phyloP scores from a whole-genome alignment of 768 basidiomycete species.

The Tephrocybe sp. region DNA sequence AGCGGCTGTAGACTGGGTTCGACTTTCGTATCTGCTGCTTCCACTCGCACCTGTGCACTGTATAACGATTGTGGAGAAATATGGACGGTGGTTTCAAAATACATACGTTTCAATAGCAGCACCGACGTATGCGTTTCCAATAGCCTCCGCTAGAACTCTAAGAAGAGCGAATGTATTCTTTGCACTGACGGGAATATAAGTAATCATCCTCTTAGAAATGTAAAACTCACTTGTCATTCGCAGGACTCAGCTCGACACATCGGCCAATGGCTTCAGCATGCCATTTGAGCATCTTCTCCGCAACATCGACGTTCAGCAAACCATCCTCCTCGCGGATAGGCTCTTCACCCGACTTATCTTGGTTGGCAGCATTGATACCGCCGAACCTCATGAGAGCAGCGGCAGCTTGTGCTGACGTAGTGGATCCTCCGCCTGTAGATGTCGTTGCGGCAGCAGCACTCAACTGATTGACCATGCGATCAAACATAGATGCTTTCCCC shows the following conservation, averaged over 20 bases:
- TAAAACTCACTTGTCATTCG: slow-evolving; percentile 77
- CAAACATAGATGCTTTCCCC: slow-evolving; percentile 79
- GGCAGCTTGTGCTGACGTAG: slow-evolving; percentile 82
- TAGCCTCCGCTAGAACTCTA: slow-evolving; percentile 82
- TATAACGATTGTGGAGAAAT: slow-evolving; percentile 9
- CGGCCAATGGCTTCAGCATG: slow-evolving; percentile 96
- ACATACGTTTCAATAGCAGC: slow-evolving; percentile 90
- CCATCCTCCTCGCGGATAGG: slow-evolving; percentile 82
- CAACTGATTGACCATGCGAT: slow-evolving; percentile 89
- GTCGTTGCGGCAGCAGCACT: slow-evolving; percentile 73
- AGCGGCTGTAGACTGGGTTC: slow-evolving; percentile 81
- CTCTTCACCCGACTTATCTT: slow-evolving; percentile 64
- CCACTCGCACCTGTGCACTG: slow-evolving; percentile 72
- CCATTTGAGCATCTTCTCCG: slow-evolving; percentile 94
- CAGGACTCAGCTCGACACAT: slow-evolving; percentile 84
- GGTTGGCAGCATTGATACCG: slow-evolving; percentile 59
- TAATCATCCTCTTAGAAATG: not conserved
- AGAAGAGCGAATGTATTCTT: slow-evolving; percentile 87
- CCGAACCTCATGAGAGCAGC: slow-evolving; percentile 90
- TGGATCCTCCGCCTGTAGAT: slow-evolving; percentile 54
- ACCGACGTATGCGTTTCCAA: slow-evolving; percentile 84
- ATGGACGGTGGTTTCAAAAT: not conserved
- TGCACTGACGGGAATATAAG: slow-evolving; percentile 48
- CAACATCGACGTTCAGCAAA: slow-evolving; percentile 65
- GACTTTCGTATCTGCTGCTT: slow-evolving; percentile 68